Evolutionary conservation across 1,284 basidiomycete genomes (phyloP), one percentile per base, ranked within the genome.

Genomic region (Blastosporella zonata): DNA sequence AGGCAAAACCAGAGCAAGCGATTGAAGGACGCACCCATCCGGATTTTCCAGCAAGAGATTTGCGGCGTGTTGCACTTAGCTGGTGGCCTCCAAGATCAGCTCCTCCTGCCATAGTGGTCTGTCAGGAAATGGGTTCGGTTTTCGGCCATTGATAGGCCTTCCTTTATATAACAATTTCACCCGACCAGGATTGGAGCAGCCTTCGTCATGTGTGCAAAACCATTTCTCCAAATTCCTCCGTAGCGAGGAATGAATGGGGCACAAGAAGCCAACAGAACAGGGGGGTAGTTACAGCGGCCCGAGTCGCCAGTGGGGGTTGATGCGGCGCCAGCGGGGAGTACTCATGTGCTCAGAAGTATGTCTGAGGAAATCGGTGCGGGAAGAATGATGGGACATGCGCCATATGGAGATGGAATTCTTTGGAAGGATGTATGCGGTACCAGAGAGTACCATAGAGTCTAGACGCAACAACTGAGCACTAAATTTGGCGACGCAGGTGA

Each of bases 21-120:
- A 4, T 37, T 2, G 1, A 35, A 41, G 18, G n/a, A 64, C 75
- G 46, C 59, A 83, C 84, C 79, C 80, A 85, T 61, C 84, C 84
- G 46, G 83, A 84, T 57, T 78, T 63, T 34, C 83, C 84, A 41
- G 79, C 75, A 23, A 86, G 69, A 12, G 72, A 71, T 61, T 69
- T 75, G 39, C 83, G 76, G 49, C 77, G 78, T 38, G 63, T 67
- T 13, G 74, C 68, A 45, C 75, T 67, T 18, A 73, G 59, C 45
- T 63, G 59, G 43, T 57, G 57, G 21, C 55, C 60, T 55, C 64
- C 63, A 50, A 56, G 44, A 59, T 60, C 55, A 45, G 53, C 60
- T 49, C 68, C 70, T 63, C 71, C 74, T 59, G 67, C 73, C 77
- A 81, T 81, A 38, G 46, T 66, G 47, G 38, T 50, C 36, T 29